A percentile compares a stretch with the other conserved stretches of the same genome.
Conservation (phyloP, 2,329 filamentous ascomycete species). For the Pseudomassariella vexata region DNA sequence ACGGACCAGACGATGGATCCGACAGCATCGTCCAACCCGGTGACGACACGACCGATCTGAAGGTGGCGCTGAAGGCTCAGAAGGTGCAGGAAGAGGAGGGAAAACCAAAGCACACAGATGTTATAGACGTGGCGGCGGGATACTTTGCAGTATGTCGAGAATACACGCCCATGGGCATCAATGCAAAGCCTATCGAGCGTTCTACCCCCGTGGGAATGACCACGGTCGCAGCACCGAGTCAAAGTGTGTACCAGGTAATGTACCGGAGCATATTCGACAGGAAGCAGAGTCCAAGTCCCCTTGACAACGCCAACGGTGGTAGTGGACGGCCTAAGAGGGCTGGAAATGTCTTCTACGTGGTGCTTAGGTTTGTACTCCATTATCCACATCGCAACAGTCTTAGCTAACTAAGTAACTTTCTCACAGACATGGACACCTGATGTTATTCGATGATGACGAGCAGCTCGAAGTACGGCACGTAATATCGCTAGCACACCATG, state of each 20-base stretch:
- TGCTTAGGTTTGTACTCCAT: conserved; percentile 68
- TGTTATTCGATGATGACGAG: conserved; percentile 95
- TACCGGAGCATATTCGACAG: conserved; percentile 93
- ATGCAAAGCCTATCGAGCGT: conserved; percentile 86
- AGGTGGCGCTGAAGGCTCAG: conserved; percentile 54
- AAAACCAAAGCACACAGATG: conserved; percentile 49
- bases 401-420: too few species aligned
- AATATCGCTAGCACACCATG: conserved; percentile 83
- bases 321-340: conserved; percentile 57
- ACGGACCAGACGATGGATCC: too few species aligned
- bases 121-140: conserved; percentile 76
- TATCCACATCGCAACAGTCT: too few species aligned
- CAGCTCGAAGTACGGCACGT: conserved; percentile 96
- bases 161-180: conserved; percentile 85
- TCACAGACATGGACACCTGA: conserved; percentile 82
- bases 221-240: conserved; percentile 72
- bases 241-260: conserved; percentile 97
- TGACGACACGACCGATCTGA: conserved; percentile 61
- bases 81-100: conserved; percentile 55
- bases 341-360: conserved; percentile 89
- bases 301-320: conserved; percentile 40
- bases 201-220: conserved; percentile 71
- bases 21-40: conserved; percentile 48
- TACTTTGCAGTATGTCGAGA: conserved; percentile 95
- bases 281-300: conserved; percentile 44